Base-by-base conservation (phyloP, 2,329 filamentous ascomycete genomes). In the Aspergillus sp. region DNA sequence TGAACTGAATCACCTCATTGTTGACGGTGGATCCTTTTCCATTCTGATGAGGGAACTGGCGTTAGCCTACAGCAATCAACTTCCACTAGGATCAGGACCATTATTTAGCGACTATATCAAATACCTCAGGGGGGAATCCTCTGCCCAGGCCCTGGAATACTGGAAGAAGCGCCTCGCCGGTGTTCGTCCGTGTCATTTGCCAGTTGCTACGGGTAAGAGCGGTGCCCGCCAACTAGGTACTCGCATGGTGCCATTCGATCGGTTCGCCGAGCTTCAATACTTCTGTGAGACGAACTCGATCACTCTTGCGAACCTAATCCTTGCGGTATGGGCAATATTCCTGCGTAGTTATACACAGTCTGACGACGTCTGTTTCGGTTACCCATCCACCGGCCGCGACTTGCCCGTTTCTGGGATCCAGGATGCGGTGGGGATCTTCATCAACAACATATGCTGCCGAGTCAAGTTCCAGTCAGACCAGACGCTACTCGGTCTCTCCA, bases 401-500 rank as follows among this genome's bases (percentile, higher is more conserved):
- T 70, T 77, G 14, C 76, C 78, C 3, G 68, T 83, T 8, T 66
- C 73, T 5, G 74, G 73, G 2, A 77, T 83, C 11, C 72, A 81
- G 48, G 73, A 77, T 25, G 76, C 77, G 19, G 76, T 82, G 44
- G 81, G 81, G 4, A 71, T 74, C 14, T 81, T 84, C 48, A 81
- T 85, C 58, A 84, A 83, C 54, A 83, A 84, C 77, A 74, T 85
- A 3, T 78, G 82, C 46, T 83, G 78, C 57, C 76, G 79, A 6
- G 71, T 83, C 4, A 72, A 55, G 62, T 81, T 66, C 56, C 69
- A 48, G 54, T 70, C 64, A 55, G 73, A 46, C 54, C 72, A 65
- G 46, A 67, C 66, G 12, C 65, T 83, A 9, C 58, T 66, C 2
- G 74, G 79, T 11, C 66, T 77, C 0, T 69, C 82, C 0, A 76